These are phyloP conservation scores for Exophiala oligosperma DNA, from an alignment of 2,329 filamentous ascomycete species.

Conservation along the genomic window DNA sequence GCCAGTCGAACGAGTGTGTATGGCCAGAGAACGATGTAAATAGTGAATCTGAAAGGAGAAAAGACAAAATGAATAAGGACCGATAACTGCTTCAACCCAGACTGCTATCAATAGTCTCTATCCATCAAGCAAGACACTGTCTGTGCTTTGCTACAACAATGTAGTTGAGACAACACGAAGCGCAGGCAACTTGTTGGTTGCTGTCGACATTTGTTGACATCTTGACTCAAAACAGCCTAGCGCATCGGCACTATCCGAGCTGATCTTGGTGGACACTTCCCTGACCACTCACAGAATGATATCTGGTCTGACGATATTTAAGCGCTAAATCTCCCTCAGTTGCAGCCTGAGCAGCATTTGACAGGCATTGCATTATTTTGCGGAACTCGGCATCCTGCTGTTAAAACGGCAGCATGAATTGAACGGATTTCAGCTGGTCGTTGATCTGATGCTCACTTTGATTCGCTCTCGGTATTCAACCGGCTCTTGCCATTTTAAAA, in stretches of 20 bases:
- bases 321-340: too few species aligned
- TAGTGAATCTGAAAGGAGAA: neutral
- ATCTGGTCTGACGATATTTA: neutral
- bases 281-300: neutral
- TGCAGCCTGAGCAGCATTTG: neutral
- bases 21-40: neutral
- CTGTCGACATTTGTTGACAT: neutral
- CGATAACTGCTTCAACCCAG: too few species aligned
- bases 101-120: too few species aligned
- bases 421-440: neutral
- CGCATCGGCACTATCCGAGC: neutral
- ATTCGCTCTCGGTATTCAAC: neutral
- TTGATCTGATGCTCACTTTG: neutral
- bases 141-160: neutral
- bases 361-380: neutral
- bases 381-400: neutral
- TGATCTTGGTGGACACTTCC: neutral
- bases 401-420: neutral
- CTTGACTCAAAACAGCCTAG: neutral
- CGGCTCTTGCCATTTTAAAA: neutral
- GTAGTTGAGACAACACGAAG: neutral
- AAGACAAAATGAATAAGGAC: neutral
- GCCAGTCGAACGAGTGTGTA: constrained; percentile 3
- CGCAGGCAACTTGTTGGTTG: neutral
- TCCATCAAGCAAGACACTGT: neutral